Base-by-base conservation (phyloP, 352 stramenopile species). In the Phytophthora colocasiae region DNA sequence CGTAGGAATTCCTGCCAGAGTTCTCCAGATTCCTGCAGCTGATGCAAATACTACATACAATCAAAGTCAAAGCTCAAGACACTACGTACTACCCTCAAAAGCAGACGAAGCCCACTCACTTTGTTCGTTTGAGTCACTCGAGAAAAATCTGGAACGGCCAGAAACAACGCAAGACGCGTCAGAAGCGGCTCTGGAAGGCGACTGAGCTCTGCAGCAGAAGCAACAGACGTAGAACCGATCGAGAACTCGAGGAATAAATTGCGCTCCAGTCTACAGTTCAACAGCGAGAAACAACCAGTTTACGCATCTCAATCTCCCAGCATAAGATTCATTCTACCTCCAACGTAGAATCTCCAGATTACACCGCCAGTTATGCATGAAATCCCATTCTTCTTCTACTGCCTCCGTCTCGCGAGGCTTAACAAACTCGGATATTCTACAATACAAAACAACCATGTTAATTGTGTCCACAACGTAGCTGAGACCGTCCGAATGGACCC, bases 351-450 rank as follows among this genome's bases (percentile, higher is more conserved):
- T 74, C 43, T 87, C 75, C 43, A 75, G 31, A 27, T 75, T 80
- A 48, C 75, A 82, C 17, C 60, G 57, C 75, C 75, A 87, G 5
- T 27, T 27, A 11, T 53, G 54, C n/a, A 61, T 63, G 19, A 58
- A 44, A 4, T 29, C 47, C 7, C 44, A 47, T 5, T 27, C 27
- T 15, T 10, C 29, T 10, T 61, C 24, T 19, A 44, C 27, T 1
- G 15, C 6, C 3, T 63, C 15, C 4, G 9, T 31, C 9, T 27
- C 26, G 8, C 49, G 36, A 47, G 63, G 39, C 45, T 75, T 81
- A n/a, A 81, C 75, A 43, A 80, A 85, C 40, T 87, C 78, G 3
- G 26, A 34, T 17, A 87, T 40, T 19, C 78, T 87, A 52, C 9
- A 44, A 32, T 12, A 52, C 48, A 51, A 62, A 62, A 67, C 43